Evolutionary conservation across 139 green algal genomes (phyloP).

Genomic region (Ettlia oleoabundans): DNA sequence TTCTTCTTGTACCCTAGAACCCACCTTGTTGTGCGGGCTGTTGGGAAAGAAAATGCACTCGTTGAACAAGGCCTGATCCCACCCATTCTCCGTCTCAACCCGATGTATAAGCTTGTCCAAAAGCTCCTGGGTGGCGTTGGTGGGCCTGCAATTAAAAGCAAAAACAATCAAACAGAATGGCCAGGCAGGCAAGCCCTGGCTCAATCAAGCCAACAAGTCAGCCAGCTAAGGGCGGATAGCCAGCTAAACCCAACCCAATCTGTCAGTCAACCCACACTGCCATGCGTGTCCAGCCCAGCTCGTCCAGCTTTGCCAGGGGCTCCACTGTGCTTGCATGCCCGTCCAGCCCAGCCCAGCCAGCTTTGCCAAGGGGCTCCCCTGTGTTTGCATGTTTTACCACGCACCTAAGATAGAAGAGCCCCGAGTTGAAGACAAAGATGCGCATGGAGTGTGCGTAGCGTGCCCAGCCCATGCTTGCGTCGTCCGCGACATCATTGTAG

Average conservation of each 20-base stretch:
- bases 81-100: slow-evolving; percentile 58
- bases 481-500: slow-evolving; percentile 66
- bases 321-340: background rate
- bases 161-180: background rate
- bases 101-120: slow-evolving; percentile 67
- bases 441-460: slow-evolving; percentile 85
- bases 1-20: background rate
- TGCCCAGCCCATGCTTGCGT: slow-evolving; percentile 77
- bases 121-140: slow-evolving; percentile 52
- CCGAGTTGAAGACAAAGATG: slow-evolving; percentile 81
- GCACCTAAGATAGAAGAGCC: slow-evolving; percentile 73
- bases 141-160: slow-evolving; percentile 30
- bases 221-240: background rate
- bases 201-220: background rate
- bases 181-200: background rate
- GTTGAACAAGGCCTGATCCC: slow-evolving; percentile 76
- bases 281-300: background rate
- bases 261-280: background rate
- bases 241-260: background rate
- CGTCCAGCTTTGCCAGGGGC: background rate
- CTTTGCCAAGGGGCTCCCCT: background rate
- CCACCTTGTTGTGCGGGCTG: slow-evolving; percentile 39
- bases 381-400: background rate
- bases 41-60: slow-evolving; percentile 73
- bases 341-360: too few species aligned